Base-by-base conservation (phyloP, 345 rosid genomes). In the Lepidium africanum region DNA sequence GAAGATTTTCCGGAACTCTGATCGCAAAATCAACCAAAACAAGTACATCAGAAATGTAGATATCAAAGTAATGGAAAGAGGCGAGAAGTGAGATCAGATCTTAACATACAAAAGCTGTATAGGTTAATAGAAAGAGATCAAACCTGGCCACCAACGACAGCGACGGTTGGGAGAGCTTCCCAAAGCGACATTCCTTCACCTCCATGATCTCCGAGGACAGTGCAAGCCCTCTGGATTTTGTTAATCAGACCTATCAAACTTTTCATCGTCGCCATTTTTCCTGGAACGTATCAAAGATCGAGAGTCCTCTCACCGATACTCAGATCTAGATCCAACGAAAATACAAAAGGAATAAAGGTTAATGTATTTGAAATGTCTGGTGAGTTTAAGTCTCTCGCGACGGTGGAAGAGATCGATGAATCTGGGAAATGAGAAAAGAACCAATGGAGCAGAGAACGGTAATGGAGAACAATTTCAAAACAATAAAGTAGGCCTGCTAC, bases 181-280 rank as follows among this genome's bases (percentile, higher is more conserved):
- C 99, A 91, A n/a, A 95, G 96, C 4, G 99, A 91, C 96, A 95
- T 82, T 74, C 99, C 96, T 76, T 91, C 89, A 72, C 99, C 97
- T 19, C 99, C 99, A 77, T 94, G 84, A 77, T 95, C 96, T 25
- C 99, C 97, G 50, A 95, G 74, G 25, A 95, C 99, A 55, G 96
- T 91, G 61, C 99, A 91, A 52, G 96, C 99, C 67, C 97, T 80
- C 74, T 95, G 99, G 83, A 91, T 95, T 78, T 89, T 83, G 87
- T 95, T 95, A 19, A 95, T 88, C 19, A 89, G 77, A 25, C 99
- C 94, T 76, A 89, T 95, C 90, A 91, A 82, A 79, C 96, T 95
- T 80, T 84, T 84, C 97, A 91, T 89, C 6, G 99, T 95, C 63
- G 99, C 93, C 97, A 91, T 94, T 25, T 79, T 79, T 52, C 39